Evolutionary conservation across 345 rosid species (phyloP), one percentile per base, ranked within the genome.

Genomic region (Sapria himalayana): DNA sequence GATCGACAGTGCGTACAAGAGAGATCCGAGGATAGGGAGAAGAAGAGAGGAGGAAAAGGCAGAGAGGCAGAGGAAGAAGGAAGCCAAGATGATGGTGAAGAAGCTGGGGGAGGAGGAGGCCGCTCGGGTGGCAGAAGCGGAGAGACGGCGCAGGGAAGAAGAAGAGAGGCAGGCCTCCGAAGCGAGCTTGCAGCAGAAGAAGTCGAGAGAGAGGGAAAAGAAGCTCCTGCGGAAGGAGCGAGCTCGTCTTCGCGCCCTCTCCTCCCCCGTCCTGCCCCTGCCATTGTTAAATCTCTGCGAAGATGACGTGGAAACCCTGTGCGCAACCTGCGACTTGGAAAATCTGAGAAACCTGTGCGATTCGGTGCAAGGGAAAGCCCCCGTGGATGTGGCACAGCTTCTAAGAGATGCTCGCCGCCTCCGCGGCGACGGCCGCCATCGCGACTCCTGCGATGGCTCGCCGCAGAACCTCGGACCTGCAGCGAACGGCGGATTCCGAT

Each of bases 31-130:
- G 49, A 70, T 91, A 45, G 45, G 58, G 27, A 71, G 71, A 65
- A 80, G 85, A 54, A 91, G 77, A 52, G 99, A 84, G 48, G 81
- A 61, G 52, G 76, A 73, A 54, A 84, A 59, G 56, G 93, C 92
- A 22, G 85, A 84, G 72, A 91, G 65, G 72, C 86, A 77, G 58
- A 71, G 69, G 69, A 91, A 77, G 59, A 91, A 71, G 50, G 76
- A 70, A 40, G 93, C 92, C 3, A 91, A 80, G 66, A 37, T 54
- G 59, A 55, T 67, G 62, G 96, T 93, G 9, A 84, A 84, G 63
- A 76, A 66, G 60, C 49, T 69, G 78, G 95, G 75, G 60, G 92
- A 56, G 59, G 96, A 84, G 66, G 93, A 91, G 50, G 80, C 92
- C 48, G 76, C 70, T 17, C 67, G 72, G 49, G 72, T 66, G 50